Evolutionary conservation across 2,329 filamentous ascomycete species (phyloP), one percentile per base, ranked within the genome.

Genomic region (Colletotrichum spinosum): DNA sequence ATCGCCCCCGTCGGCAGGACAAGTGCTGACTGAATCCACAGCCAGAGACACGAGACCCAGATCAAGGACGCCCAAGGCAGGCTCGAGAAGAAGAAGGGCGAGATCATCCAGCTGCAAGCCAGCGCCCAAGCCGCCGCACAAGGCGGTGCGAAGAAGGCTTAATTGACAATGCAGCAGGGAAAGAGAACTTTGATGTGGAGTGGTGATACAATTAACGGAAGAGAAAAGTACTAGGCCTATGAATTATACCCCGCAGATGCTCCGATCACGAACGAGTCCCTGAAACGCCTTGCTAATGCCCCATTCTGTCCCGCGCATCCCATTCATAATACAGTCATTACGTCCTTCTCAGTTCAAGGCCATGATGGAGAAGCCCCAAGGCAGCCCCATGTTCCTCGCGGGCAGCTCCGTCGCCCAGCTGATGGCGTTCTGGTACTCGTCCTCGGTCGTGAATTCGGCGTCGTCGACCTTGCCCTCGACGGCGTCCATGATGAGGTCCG

Each of bases 51-150:
- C 50, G 86, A 89, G 65, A 73, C 68, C 3, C 81, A 83, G 70
- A 88, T 89, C 70, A 84, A 82, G 70, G 85, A 87, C 55, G 78
- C 78, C 2, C 85, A 88, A 72, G 80, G 78, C 8, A 88, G 85
- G 75, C 77, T 87, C 17, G 86, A 88, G 71, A 85, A 80, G 75
- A 86, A 87, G 77, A 87, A 86, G 77, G 78, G 76, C 34, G 85
- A 88, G 71, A 88, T 89, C 67, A 86, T 89, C 51, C 84, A 87
- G 71, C 71, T 81, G 8, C 86, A 88, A 71, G 76, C 82, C 10
- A 78, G 78, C 41, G 81, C 83, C 4, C 85, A 87, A 70, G 79
- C 79, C 45, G 70, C 70, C n/a, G 74, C 83, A 4, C 85, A 87
- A 70, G 79, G 79, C 45, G 70, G 69, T n/a, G 74, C 72, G 12